Evolutionary conservation across 2,329 filamentous ascomycete genomes (phyloP).

Genomic region (Drechslerella dactyloides): DNA sequence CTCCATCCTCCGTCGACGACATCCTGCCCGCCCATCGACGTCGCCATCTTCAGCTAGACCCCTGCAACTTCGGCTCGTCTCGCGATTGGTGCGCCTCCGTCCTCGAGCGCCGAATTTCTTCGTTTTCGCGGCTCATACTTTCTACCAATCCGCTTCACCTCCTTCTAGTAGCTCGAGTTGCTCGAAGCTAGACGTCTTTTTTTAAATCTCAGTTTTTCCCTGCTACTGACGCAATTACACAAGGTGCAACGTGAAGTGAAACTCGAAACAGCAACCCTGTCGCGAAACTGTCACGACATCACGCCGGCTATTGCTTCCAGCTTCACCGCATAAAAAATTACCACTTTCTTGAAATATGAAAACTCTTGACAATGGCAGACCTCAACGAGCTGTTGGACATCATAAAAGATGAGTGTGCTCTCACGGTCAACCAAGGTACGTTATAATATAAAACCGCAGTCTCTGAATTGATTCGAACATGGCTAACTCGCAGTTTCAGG

Average conservation of each 20-base stretch:
- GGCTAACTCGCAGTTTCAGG: slow-evolving; percentile 14
- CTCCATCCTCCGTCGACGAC: slow-evolving; percentile 20
- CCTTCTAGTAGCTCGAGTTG: too few species aligned
- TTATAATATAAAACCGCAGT: neutral
- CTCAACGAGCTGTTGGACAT: slow-evolving; percentile 42
- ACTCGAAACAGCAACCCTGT: too few species aligned
- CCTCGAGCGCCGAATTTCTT: slow-evolving; percentile 5
- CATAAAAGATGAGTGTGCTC: slow-evolving; percentile 49
- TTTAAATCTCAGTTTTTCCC: too few species aligned
- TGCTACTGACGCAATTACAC: too few species aligned
- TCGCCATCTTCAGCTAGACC: slow-evolving; percentile 45
- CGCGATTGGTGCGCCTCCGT: slow-evolving; percentile 16
- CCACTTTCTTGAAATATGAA: slow-evolving; percentile 29
- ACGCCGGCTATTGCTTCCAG: slow-evolving; percentile 3
- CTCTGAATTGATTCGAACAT: neutral
- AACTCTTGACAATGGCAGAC: slow-evolving; percentile 44
- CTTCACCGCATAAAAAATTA: neutral
- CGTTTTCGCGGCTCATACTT: too few species aligned
- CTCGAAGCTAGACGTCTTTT: too few species aligned
- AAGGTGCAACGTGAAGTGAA: neutral
- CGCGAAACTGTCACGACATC: neutral
- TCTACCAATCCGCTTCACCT: too few species aligned
- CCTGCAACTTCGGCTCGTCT: slow-evolving; percentile 32
- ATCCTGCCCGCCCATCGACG: slow-evolving; percentile 15
- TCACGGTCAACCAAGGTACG: slow-evolving; percentile 40